Evolutionary conservation across 2,329 filamentous ascomycete genomes (phyloP).

Genomic region (Xylariaceae sp.): DNA sequence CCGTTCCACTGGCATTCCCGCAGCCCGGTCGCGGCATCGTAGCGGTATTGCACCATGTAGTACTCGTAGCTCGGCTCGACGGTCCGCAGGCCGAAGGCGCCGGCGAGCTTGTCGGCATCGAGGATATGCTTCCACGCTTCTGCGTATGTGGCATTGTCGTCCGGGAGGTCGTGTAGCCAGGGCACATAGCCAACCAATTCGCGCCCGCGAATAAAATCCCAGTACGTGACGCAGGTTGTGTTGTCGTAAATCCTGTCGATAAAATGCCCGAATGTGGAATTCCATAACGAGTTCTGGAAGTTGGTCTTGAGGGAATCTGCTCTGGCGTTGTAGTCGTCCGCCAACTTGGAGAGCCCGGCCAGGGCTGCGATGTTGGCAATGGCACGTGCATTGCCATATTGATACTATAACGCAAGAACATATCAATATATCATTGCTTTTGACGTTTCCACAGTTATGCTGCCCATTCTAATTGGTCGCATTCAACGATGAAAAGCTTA

Average conservation of each 20-base stretch:
- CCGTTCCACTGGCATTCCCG: slow-evolving; percentile 18
- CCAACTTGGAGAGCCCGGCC: slow-evolving; percentile 1
- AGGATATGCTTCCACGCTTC: slow-evolving; percentile 12
- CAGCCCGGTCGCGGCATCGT: slow-evolving; percentile 5
- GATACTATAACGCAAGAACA: slow-evolving; percentile 1
- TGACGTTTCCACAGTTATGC: not conserved
- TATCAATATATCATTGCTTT: not conserved
- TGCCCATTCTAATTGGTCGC: not conserved
- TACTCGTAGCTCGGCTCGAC: slow-evolving; percentile 15
- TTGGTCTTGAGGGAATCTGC: slow-evolving; percentile 8
- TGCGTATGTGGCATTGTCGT: slow-evolving; percentile 5
- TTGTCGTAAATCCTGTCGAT: slow-evolving; percentile 11
- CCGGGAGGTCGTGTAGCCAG: slow-evolving; percentile 13
- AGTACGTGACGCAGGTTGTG: slow-evolving; percentile 11
- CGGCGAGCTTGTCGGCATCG: slow-evolving; percentile 4
- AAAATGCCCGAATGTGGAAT: slow-evolving; percentile 14
- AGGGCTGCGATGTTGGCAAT: slow-evolving; percentile 13
- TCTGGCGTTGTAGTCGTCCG: slow-evolving; percentile 8
- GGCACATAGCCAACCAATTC: slow-evolving; percentile 12
- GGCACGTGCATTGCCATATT: slow-evolving; percentile 15
- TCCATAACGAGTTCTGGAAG: slow-evolving; percentile 11
- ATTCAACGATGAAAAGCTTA: not conserved
- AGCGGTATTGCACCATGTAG: slow-evolving; percentile 16
- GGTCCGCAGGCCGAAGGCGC: slow-evolving; percentile 9
- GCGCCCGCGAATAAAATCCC: slow-evolving; percentile 15